Conservation (phyloP, 805 yeast genomes). For the Saturnispora bothae region DNA sequence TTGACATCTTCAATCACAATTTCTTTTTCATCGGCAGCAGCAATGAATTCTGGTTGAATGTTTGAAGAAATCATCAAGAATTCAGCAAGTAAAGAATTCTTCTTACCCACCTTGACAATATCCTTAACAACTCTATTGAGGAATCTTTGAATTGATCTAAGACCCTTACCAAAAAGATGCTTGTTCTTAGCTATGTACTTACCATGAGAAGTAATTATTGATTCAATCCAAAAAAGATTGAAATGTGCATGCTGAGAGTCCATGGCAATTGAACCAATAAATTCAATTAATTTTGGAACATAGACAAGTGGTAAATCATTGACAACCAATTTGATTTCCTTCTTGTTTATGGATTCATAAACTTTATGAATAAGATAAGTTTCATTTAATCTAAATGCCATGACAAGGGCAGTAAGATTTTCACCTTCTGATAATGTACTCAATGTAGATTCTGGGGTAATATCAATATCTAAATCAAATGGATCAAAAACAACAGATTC, state of each 20-base stretch:
- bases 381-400: conserved; percentile 92
- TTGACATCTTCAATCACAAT: conserved; percentile 22
- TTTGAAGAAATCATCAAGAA: conserved; percentile 32
- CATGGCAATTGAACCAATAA: conserved; percentile 56
- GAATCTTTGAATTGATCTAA: conserved; percentile 68
- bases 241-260: conserved; percentile 80
- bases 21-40: conserved; percentile 19
- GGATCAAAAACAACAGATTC: conserved; percentile 77
- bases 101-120: conserved; percentile 42
- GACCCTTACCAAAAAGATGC: conserved; percentile 49
- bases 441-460: conserved; percentile 70
- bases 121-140: conserved; percentile 67
- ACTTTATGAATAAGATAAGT: conserved; percentile 57
- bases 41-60: conserved; percentile 7
- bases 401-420: conserved; percentile 69
- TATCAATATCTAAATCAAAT: conserved; percentile 84
- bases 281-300: conserved; percentile 52
- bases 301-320: conserved; percentile 71
- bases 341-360: conserved; percentile 62
- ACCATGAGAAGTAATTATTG: conserved; percentile 65
- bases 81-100: conserved; percentile 42
- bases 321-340: conserved; percentile 58
- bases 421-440: conserved; percentile 50
- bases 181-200: conserved; percentile 53
- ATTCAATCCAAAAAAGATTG: conserved; percentile 70